Evolutionary conservation across 2,329 filamentous ascomycete genomes (phyloP).

Genomic region (Venturia oleaginea): DNA sequence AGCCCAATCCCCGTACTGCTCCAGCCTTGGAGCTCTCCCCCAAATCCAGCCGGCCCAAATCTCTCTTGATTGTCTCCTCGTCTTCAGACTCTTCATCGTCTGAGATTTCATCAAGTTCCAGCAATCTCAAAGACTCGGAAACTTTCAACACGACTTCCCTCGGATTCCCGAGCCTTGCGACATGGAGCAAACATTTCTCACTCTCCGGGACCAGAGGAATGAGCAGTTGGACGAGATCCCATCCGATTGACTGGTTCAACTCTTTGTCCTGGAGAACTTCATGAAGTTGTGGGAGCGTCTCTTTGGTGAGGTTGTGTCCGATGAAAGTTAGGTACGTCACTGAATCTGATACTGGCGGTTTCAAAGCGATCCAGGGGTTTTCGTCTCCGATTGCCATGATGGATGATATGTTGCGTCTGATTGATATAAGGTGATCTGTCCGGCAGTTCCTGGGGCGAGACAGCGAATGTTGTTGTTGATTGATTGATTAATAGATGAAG

Average conservation of each 20-base stretch:
- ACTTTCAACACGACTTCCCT: constrained; percentile 75
- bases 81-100: constrained; percentile 55
- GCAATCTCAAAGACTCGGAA: constrained; percentile 58
- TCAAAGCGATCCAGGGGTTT: constrained; percentile 26
- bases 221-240: constrained; percentile 72
- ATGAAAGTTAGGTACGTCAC: constrained; percentile 73
- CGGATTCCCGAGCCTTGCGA: constrained; percentile 70
- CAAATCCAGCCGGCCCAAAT: constrained; percentile 17
- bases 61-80: constrained; percentile 36
- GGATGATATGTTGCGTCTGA: not conserved
- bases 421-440: not conserved
- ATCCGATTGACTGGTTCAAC: constrained; percentile 69
- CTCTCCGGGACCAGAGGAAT: constrained; percentile 55
- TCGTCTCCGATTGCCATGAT: constrained; percentile 3
- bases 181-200: constrained; percentile 62
- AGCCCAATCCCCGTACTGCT: not conserved
- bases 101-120: constrained; percentile 42
- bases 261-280: constrained; percentile 58
- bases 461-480: not conserved
- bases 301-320: constrained; percentile 60
- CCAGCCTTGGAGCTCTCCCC: constrained; percentile 16
- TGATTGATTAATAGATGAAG: not conserved
- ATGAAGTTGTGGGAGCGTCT: constrained; percentile 58
- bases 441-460: not conserved
- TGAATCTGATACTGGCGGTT: constrained; percentile 56